phyloP scores from a whole-genome alignment of 2,329 filamentous ascomycete species.

The Helminthosporium solani region DNA sequence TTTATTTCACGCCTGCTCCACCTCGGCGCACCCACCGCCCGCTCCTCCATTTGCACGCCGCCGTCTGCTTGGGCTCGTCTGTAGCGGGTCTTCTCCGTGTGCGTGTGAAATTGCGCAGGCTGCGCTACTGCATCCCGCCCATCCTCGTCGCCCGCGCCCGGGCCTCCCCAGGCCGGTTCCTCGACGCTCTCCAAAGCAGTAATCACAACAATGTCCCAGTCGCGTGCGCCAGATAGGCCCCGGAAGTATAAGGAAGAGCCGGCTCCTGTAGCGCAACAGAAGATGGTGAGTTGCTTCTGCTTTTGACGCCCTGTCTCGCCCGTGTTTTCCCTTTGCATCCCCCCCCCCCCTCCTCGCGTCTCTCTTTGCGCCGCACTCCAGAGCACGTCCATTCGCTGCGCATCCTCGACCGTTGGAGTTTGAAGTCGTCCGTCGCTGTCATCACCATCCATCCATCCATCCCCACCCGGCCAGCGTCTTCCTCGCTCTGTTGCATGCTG shows the following conservation, averaged over 20 bases:
- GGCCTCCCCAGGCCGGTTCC: conserved; percentile 35
- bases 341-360: conserved; percentile 26
- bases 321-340: conserved; percentile 1
- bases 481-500: conserved; percentile 42
- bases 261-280: conserved; percentile 45
- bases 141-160: conserved; percentile 32
- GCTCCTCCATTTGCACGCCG: conserved; percentile 6
- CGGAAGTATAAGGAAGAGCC: conserved; percentile 48
- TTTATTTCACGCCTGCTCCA: conserved; percentile 42
- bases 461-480: conserved; percentile 36
- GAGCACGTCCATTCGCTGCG: conserved; percentile 10
- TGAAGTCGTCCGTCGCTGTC: conserved; percentile 20
- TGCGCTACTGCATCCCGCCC: conserved; percentile 38
- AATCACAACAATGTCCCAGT: conserved; percentile 47
- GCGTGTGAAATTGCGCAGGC: conserved; percentile 40
- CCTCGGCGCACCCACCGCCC: conserved; percentile 24
- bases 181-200: conserved; percentile 33
- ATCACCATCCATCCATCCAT: too few relatives aligned
- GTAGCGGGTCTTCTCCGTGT: conserved; percentile 6
- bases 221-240: conserved; percentile 43
- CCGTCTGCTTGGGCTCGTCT: not conserved
- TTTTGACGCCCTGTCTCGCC: conserved; percentile 28
- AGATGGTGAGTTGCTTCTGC: conserved; percentile 46
- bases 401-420: conserved; percentile 36
- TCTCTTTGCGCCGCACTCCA: conserved; percentile 13